These are phyloP conservation scores for Durotheca rogersii DNA, from an alignment of 495 filamentous ascomycete species.

Conservation along the genomic window DNA sequence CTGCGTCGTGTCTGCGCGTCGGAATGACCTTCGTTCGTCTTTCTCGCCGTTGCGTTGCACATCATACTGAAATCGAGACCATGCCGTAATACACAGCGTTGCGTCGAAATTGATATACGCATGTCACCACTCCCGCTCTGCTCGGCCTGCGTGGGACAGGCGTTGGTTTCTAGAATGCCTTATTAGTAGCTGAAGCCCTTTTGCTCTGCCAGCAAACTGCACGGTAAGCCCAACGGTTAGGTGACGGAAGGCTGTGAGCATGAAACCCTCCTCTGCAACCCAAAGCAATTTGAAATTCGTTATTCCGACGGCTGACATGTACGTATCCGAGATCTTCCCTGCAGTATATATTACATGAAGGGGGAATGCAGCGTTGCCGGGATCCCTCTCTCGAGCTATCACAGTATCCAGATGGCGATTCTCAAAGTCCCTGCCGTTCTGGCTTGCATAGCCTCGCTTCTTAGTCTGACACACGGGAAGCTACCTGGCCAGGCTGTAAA, in stretches of 20 bases:
- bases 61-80: too few species aligned
- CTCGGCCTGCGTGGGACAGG: conserved; percentile 1
- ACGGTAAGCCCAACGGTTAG: conserved; percentile 2
- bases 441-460: conserved; percentile 17
- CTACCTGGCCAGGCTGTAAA: conserved; percentile 21
- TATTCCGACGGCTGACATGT: conserved; percentile 4
- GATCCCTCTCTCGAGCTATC: too few species aligned
- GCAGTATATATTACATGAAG: too few species aligned
- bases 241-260: conserved; percentile 1
- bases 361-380: too few species aligned
- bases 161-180: neutral
- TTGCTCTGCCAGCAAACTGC: neutral
- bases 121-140: neutral
- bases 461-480: conserved; percentile 11
- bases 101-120: neutral
- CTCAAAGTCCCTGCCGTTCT: conserved; percentile 6
- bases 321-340: conserved; percentile 1
- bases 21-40: too few species aligned
- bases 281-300: neutral
- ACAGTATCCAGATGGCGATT: conserved; percentile 25
- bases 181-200: neutral
- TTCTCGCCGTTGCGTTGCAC: too few species aligned
- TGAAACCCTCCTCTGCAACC: neutral
- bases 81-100: conserved; percentile 1
- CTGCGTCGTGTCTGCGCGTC: too few species aligned